A percentile compares a stretch with the other conserved stretches of the same genome.
Conservation (phyloP, 2,329 filamentous ascomycete genomes). For the Penicillium fuscoglaucum region DNA sequence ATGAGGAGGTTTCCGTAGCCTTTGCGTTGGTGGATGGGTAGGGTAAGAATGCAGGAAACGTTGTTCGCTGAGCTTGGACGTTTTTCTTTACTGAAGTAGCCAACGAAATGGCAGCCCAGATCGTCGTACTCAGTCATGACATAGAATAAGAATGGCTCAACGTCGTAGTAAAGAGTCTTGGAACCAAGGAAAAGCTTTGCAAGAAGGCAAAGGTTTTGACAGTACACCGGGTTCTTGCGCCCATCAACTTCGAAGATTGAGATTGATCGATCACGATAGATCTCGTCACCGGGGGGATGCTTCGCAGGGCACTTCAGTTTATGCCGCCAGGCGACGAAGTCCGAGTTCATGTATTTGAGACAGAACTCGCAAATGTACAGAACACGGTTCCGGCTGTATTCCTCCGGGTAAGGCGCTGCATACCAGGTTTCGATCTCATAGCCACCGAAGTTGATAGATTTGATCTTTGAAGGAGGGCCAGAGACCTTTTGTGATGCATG, state of each 20-base stretch:
- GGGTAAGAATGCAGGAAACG: slow-evolving; percentile 92
- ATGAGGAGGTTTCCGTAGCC: slow-evolving; percentile 96
- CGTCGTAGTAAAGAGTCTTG: slow-evolving; percentile 98
- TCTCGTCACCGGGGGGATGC: slow-evolving; percentile 95
- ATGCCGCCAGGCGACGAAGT: slow-evolving; percentile 96
- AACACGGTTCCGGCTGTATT: slow-evolving; percentile 93
- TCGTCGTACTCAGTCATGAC: slow-evolving; percentile 92
- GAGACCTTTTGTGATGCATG: slow-evolving; percentile 72
- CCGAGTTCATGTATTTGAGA: slow-evolving; percentile 98
- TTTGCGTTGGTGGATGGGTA: slow-evolving; percentile 95
- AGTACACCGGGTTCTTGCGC: slow-evolving; percentile 90
- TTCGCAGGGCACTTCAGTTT: slow-evolving; percentile 96
- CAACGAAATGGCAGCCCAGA: slow-evolving; percentile 90
- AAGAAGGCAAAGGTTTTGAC: slow-evolving; percentile 88
- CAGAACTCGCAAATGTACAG: slow-evolving; percentile 99
- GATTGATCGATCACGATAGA: slow-evolving; percentile 90
- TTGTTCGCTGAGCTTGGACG: slow-evolving; percentile 92
- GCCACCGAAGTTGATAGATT: slow-evolving; percentile 96
- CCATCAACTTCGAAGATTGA: slow-evolving; percentile 98
- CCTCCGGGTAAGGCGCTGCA: slow-evolving; percentile 94
- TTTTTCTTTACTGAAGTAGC: slow-evolving; percentile 99
- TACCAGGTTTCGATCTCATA: slow-evolving; percentile 99
- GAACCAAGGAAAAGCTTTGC: slow-evolving; percentile 97
- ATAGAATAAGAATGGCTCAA: slow-evolving; percentile 98
- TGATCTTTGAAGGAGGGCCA: slow-evolving; percentile 93